A percentile compares a stretch with the other conserved stretches of the same genome.
These are phyloP conservation scores for Alternaria sp. DNA, from an alignment of 2,329 filamentous ascomycete genomes.

Conservation along the genomic window DNA sequence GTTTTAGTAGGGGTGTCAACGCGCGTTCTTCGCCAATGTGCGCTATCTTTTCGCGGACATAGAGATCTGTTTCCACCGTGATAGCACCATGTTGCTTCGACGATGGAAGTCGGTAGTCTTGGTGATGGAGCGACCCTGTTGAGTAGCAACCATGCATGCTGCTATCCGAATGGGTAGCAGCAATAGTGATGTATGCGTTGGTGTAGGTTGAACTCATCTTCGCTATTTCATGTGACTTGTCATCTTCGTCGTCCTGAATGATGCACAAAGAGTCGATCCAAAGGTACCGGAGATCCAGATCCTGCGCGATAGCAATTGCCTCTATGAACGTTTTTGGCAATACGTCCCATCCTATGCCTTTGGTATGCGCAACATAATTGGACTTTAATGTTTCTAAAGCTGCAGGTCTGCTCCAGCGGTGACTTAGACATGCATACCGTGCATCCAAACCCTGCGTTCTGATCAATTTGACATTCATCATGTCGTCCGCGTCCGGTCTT, in stretches of 20 bases:
- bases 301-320: accelerated
- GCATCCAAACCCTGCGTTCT: background rate
- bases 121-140: background rate
- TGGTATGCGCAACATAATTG: background rate
- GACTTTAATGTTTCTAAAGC: accelerated
- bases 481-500: background rate
- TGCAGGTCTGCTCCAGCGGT: background rate
- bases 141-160: background rate
- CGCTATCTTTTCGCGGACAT: background rate
- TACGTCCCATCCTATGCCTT: background rate
- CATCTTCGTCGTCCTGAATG: background rate
- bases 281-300: background rate
- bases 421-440: background rate
- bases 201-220: background rate
- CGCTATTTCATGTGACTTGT: background rate
- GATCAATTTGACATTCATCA: background rate
- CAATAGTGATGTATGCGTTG: background rate
- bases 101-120: background rate
- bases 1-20: background rate
- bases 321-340: background rate
- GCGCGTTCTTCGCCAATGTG: background rate
- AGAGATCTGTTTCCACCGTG: too few species aligned
- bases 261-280: background rate
- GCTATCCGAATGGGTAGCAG: background rate
- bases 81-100: background rate